Base-by-base conservation (phyloP, 768 basidiomycete genomes). In the Naganishia kalamii region DNA sequence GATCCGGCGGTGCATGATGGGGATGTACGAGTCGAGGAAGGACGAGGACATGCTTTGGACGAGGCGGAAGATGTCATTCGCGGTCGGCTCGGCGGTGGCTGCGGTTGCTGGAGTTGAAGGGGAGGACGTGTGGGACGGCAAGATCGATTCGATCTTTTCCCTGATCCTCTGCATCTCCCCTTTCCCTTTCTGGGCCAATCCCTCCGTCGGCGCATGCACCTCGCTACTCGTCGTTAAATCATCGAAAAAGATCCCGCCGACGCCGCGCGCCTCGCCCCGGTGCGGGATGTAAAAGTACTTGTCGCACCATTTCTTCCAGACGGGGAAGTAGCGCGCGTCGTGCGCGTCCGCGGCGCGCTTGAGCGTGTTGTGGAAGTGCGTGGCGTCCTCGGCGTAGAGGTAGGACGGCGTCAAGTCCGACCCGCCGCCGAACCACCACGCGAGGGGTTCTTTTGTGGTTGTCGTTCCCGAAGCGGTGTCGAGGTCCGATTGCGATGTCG, bases 371-470 rank as follows among this genome's bases (percentile, higher is more conserved):
- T 99, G 96, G 80, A 98, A 99, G 75, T 92, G 90, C 23, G 77
- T 73, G 12, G 85, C 90, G 75, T 98, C 96, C 63, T 88, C 88
- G 63, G 86, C 85, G 80, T 86, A 90, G 19, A 98, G 84, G 78
- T 97, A 97, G 3, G 88, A 87, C 1, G 94, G 94, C 0, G 96
- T 99, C 33, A 98, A 83, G 76, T 99, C 94, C 7, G 86, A 87
- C 7, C 94, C 94, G 35, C 96, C 96, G 21, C 96, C 94, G 74
- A 98, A 99, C 96, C 94, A 99, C 92, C 93, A 97, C 29, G 92
- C 87, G 44, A 92, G 79, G 21, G 89, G 79, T 69, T 84, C 83
- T 8, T 83, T 59, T n/a, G 69, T 70, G 60, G 72, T 71, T 30
- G 75, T 74, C 2, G 79, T 79, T 40, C 78, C 77, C 25, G 73